Percentiles rank a stretch among this genome's conserved stretches.
These are phyloP conservation scores for Moesziomyces globuligerus DNA, from an alignment of 1,284 basidiomycete species.

Conservation along the genomic window DNA sequence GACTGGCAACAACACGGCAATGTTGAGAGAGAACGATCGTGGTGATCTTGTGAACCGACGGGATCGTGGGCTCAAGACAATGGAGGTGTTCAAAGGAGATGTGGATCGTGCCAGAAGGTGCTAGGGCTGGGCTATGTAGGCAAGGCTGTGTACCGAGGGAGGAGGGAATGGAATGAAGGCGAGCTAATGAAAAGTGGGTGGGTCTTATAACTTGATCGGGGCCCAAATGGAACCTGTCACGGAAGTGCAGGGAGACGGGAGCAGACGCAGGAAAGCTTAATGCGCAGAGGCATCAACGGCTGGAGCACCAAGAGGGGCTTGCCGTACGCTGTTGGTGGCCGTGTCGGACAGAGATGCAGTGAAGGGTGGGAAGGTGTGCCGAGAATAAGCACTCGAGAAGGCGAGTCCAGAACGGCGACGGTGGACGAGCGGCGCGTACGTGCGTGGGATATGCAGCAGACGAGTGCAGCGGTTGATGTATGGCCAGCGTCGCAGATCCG, in stretches of 20 bases:
- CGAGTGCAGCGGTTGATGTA: background rate
- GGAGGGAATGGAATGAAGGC: no score
- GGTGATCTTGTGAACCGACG: background rate
- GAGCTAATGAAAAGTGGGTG: background rate
- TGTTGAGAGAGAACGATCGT: background rate
- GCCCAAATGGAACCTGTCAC: background rate
- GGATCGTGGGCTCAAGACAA: background rate
- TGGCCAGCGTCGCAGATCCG: constrained; percentile 4
- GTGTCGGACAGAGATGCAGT: background rate
- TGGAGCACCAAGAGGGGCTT: background rate
- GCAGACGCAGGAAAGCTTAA: background rate
- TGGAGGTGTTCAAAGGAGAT: background rate
- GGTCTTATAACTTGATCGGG: background rate
- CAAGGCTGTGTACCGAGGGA: no score
- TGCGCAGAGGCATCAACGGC: background rate
- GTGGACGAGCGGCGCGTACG: background rate
- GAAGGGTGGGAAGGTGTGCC: background rate
- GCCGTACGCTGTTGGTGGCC: background rate
- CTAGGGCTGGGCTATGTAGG: no score
- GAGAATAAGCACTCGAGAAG: no score
- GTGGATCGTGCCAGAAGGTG: background rate
- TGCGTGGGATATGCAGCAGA: background rate
- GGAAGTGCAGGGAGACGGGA: background rate
- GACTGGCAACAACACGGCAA: no score
- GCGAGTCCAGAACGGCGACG: background rate